These are phyloP conservation scores for Talaromyces sp. DNA, from an alignment of 2,329 filamentous ascomycete genomes.

Conservation along the genomic window DNA sequence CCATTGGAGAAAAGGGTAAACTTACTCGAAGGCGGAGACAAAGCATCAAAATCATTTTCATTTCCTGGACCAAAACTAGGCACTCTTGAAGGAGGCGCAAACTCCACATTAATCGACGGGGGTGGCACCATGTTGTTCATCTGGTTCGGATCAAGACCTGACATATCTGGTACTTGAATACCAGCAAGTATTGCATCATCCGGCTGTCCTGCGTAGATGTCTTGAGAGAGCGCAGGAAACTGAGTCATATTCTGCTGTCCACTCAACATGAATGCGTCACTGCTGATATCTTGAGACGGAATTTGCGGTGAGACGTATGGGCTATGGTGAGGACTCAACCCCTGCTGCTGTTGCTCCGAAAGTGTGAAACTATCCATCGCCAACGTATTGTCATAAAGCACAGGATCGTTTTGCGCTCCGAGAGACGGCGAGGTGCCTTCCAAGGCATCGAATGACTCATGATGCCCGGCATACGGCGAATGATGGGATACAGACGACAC, in stretches of 20 bases:
- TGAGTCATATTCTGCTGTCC: constrained; percentile 47
- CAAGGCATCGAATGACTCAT: constrained; percentile 74
- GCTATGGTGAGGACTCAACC: constrained; percentile 64
- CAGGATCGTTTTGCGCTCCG: constrained; percentile 65
- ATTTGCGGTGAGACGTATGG: constrained; percentile 76
- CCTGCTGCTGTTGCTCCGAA: constrained; percentile 58
- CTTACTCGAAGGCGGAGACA: constrained; percentile 70
- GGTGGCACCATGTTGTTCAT: constrained; percentile 81
- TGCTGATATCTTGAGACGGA: constrained; percentile 62
- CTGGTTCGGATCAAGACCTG: constrained; percentile 61
- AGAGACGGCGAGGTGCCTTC: constrained; percentile 79
- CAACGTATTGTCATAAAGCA: constrained; percentile 73
- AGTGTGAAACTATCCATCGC: constrained; percentile 78
- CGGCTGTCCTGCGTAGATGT: constrained; percentile 44
- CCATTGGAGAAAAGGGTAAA: neutral
- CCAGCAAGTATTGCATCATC: constrained; percentile 48
- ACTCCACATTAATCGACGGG: constrained; percentile 93
- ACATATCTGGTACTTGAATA: constrained; percentile 44
- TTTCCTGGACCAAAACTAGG: constrained; percentile 66
- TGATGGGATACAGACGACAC: constrained; percentile 78
- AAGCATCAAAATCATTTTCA: constrained; percentile 66
- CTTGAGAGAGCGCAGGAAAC: constrained; percentile 47
- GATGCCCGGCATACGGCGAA: constrained; percentile 75
- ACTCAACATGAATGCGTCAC: constrained; percentile 44
- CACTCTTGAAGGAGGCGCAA: constrained; percentile 70